These are phyloP conservation scores for Zygoascus meyerae DNA, from an alignment of 1,139 yeast genomes.

Conservation along the genomic window DNA sequence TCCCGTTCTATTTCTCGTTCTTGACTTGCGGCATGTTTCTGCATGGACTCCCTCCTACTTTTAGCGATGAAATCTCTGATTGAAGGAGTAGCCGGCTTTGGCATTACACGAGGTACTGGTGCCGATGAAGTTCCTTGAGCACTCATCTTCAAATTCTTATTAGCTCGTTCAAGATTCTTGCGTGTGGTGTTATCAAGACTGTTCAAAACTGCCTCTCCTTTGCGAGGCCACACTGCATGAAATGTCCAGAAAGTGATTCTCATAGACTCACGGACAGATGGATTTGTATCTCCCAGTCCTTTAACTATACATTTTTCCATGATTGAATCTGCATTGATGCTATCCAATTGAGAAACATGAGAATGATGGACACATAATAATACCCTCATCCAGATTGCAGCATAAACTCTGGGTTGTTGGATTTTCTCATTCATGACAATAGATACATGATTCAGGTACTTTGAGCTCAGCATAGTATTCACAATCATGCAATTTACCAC, in stretches of 20 bases:
- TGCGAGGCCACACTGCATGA: constrained; percentile 43
- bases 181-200: constrained; percentile 45
- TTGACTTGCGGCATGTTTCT: background rate
- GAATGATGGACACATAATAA: constrained; percentile 43
- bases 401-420: constrained; percentile 60
- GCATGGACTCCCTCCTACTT: constrained; percentile 13
- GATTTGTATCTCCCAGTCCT: constrained; percentile 74
- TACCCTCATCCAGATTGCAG: constrained; percentile 67
- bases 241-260: constrained; percentile 72
- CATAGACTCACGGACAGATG: constrained; percentile 70
- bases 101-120: constrained; percentile 2
- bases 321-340: constrained; percentile 40
- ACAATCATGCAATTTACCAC: constrained; percentile 58
- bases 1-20: too few species aligned
- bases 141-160: constrained; percentile 14
- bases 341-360: constrained; percentile 36
- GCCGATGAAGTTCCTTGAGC: constrained; percentile 6
- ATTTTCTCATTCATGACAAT: constrained; percentile 61
- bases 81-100: constrained; percentile 12
- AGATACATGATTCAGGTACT: constrained; percentile 49
- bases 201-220: constrained; percentile 37
- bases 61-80: constrained; percentile 21
- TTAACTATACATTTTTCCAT: constrained; percentile 50
- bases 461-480: constrained; percentile 49
- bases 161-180: constrained; percentile 51